These are phyloP conservation scores for Phoma sp. DNA, from an alignment of 2,329 filamentous ascomycete species.

Conservation along the genomic window DNA sequence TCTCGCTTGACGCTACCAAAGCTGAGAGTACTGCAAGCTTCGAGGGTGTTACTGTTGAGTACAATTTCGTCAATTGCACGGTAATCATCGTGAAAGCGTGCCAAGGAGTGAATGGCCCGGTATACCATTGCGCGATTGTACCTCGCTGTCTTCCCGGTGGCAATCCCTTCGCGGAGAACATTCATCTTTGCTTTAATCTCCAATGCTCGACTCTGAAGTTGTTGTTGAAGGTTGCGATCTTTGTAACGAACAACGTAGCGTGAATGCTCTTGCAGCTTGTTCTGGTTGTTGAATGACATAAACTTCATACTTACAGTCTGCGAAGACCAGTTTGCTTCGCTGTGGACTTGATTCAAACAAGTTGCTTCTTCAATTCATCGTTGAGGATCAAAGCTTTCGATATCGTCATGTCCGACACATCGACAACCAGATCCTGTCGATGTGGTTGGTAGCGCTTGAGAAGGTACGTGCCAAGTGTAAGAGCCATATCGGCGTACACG, in stretches of 20 bases:
- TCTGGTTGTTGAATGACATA: constrained; percentile 20
- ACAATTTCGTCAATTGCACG: constrained; percentile 21
- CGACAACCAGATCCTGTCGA: background rate
- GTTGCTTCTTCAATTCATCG: constrained; percentile 4
- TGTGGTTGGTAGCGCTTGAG: background rate
- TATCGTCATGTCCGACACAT: constrained; percentile 21
- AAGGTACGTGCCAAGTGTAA: constrained; percentile 37
- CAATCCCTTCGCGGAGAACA: constrained; percentile 7
- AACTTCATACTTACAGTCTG: constrained; percentile 15
- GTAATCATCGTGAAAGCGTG: constrained; percentile 19
- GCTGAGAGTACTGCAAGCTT: background rate
- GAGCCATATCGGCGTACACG: constrained; percentile 40
- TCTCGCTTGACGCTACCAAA: constrained; percentile 2
- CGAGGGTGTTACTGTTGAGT: constrained; percentile 21
- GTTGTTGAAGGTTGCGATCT: background rate
- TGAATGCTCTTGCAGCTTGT: constrained; percentile 19
- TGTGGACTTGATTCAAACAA: constrained; percentile 19
- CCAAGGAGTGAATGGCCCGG: constrained; percentile 4
- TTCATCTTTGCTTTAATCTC: background rate
- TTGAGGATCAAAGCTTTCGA: constrained; percentile 19
- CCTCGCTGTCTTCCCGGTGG: background rate
- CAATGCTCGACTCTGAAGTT: background rate
- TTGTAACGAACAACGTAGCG: constrained; percentile 12
- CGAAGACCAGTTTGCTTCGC: constrained; percentile 16
- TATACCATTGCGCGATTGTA: constrained; percentile 15